A percentile compares a stretch with the other conserved stretches of the same genome.
Conservation (phyloP, 2,329 filamentous ascomycete genomes). For the Fusarium oligoseptatum region DNA sequence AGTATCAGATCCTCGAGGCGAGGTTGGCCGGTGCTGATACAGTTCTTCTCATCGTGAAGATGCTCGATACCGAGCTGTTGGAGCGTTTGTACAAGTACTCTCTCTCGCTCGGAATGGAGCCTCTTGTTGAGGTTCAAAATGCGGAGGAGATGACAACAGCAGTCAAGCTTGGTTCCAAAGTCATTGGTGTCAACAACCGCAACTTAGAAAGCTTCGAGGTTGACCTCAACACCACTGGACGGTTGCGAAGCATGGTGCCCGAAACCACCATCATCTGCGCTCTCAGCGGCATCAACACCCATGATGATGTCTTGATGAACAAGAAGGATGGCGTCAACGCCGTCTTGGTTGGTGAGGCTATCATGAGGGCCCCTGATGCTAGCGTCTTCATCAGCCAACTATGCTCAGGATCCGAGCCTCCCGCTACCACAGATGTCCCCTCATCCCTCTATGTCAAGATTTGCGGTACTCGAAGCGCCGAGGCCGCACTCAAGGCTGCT, state of each 20-base stretch:
- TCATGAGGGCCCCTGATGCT: conserved; percentile 92
- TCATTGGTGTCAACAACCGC: conserved; percentile 97
- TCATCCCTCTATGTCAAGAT: conserved; percentile 85
- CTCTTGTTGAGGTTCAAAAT: conserved; percentile 95
- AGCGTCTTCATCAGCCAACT: conserved; percentile 86
- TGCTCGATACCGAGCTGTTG: conserved; percentile 84
- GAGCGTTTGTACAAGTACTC: conserved; percentile 90
- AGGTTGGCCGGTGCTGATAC: conserved; percentile 94
- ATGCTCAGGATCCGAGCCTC: conserved; percentile 70
- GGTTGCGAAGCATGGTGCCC: conserved; percentile 88
- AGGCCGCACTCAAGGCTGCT: conserved; percentile 84
- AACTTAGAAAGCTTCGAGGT: conserved; percentile 98
- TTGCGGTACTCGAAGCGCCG: conserved; percentile 87
- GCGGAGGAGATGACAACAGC: conserved; percentile 92
- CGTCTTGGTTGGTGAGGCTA: conserved; percentile 92
- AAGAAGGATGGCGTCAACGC: conserved; percentile 91
- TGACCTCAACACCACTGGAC: conserved; percentile 90
- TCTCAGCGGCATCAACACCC: conserved; percentile 90
- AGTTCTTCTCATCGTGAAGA: conserved; percentile 96
- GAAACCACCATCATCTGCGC: conserved; percentile 91
- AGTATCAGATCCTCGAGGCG: conserved; percentile 97
- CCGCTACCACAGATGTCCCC: conserved; percentile 51
- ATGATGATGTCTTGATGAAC: conserved; percentile 90
- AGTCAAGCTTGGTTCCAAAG: conserved; percentile 86
- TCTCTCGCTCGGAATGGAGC: conserved; percentile 93